These are phyloP conservation scores for Emydomyces testavorans DNA, from an alignment of 2,329 filamentous ascomycete genomes.

Conservation along the genomic window DNA sequence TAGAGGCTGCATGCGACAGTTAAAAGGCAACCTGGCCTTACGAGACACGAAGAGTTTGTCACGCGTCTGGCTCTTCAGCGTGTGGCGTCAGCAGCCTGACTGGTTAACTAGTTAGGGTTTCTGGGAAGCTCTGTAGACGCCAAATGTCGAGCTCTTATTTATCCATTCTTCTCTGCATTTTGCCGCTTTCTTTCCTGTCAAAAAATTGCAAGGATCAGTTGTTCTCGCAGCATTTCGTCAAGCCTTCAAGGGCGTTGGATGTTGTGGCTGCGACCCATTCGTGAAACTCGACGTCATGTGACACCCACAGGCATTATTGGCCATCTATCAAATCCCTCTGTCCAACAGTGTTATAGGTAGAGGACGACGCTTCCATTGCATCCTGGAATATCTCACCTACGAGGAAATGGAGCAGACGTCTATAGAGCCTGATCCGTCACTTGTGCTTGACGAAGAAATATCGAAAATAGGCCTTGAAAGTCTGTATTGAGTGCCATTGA, in stretches of 20 bases:
- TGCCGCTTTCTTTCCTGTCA: neutral
- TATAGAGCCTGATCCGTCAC: constrained; percentile 3
- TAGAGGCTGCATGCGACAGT: neutral
- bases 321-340: too few species aligned
- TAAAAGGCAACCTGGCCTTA: constrained; percentile 11
- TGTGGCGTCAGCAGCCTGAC: constrained; percentile 3
- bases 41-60: neutral
- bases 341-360: neutral
- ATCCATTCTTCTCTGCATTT: neutral
- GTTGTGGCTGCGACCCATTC: too few species aligned
- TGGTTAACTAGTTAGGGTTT: too few species aligned
- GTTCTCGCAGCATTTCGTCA: too few species aligned
- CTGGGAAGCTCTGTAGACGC: neutral
- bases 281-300: too few species aligned
- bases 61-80: neutral
- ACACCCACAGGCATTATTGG: too few species aligned
- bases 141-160: neutral
- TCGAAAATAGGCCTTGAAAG: constrained; percentile 32
- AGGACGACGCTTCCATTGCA: neutral
- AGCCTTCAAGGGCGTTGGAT: too few species aligned
- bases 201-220: neutral
- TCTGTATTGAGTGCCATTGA: constrained; percentile 22
- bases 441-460: constrained; percentile 33
- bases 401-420: neutral
- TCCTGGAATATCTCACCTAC: neutral